These are phyloP conservation scores for Zygoascus hellenicus DNA, from an alignment of 1,139 yeast genomes.

Conservation along the genomic window DNA sequence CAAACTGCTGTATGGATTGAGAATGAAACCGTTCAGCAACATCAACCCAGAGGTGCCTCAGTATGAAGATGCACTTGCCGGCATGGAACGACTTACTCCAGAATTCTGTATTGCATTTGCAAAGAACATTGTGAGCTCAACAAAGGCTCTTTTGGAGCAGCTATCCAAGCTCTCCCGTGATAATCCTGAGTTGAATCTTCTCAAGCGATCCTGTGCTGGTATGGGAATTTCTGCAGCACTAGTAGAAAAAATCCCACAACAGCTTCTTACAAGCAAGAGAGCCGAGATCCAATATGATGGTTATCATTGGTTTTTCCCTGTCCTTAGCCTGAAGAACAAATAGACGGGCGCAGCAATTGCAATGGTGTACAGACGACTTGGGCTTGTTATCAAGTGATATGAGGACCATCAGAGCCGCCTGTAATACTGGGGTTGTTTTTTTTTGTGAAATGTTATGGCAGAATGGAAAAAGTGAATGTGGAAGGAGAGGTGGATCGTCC, in stretches of 20 bases:
- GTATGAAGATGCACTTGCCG: constrained; percentile 29
- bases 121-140: constrained; percentile 16
- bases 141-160: constrained; percentile 21
- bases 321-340: constrained; percentile 16
- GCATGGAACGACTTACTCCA: constrained; percentile 12
- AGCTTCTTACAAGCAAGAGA: constrained; percentile 12
- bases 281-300: constrained; percentile 19
- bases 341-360: too few species aligned
- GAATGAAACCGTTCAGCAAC: constrained; percentile 78
- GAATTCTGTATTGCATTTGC: constrained; percentile 20
- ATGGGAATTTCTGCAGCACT: constrained; percentile 24
- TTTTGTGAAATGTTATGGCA: too few species aligned
- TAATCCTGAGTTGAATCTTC: constrained; percentile 27
- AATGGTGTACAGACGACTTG: too few species aligned
- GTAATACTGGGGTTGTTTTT: too few species aligned
- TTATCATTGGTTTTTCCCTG: constrained; percentile 35
- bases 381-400: too few species aligned
- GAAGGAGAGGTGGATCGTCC: too few species aligned
- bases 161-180: constrained; percentile 19
- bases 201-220: constrained; percentile 32
- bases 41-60: constrained; percentile 66
- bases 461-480: too few species aligned
- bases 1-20: constrained; percentile 52
- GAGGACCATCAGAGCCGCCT: too few species aligned
- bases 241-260: constrained; percentile 13